Conservation (phyloP, 108 stramenopile species). For the Cyclotella distinguenda region DNA sequence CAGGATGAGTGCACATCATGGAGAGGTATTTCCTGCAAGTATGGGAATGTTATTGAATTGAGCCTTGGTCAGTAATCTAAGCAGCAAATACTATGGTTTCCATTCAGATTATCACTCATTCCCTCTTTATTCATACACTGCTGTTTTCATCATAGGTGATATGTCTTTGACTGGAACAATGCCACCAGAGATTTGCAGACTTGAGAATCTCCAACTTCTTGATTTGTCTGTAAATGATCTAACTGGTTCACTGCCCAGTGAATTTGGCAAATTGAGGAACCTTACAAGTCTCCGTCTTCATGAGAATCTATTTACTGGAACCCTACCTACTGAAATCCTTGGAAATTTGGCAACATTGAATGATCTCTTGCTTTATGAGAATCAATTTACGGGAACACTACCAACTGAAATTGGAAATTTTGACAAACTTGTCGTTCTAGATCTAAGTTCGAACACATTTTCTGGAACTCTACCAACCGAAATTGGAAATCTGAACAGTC, state of each 20-base stretch:
- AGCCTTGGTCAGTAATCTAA: too few species aligned
- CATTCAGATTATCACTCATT: too few species aligned
- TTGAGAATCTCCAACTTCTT: constrained; percentile 29
- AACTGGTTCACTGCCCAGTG: constrained; percentile 49
- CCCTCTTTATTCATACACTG: not conserved
- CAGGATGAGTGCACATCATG: not conserved
- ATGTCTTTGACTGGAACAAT: constrained; percentile 23
- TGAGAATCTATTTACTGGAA: constrained; percentile 37
- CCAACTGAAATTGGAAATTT: too few species aligned
- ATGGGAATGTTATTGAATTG: too few species aligned
- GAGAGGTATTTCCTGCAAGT: not conserved
- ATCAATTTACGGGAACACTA: too few species aligned
- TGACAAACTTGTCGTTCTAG: too few species aligned
- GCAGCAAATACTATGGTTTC: not conserved
- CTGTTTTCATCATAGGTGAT: not conserved
- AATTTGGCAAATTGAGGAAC: constrained; percentile 30
- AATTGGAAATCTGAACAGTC: too few species aligned
- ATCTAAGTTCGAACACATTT: too few species aligned
- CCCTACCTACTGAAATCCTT: constrained; percentile 13
- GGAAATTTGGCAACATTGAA: too few species aligned
- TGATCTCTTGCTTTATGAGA: too few species aligned
- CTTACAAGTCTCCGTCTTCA: constrained; percentile 26
- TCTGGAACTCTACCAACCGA: too few species aligned
- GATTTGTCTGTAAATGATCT: constrained; percentile 52
- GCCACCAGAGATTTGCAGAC: constrained; percentile 27